phyloP scores from a whole-genome alignment of 2,329 filamentous ascomycete species.

The Mycosphaerella sp. region DNA sequence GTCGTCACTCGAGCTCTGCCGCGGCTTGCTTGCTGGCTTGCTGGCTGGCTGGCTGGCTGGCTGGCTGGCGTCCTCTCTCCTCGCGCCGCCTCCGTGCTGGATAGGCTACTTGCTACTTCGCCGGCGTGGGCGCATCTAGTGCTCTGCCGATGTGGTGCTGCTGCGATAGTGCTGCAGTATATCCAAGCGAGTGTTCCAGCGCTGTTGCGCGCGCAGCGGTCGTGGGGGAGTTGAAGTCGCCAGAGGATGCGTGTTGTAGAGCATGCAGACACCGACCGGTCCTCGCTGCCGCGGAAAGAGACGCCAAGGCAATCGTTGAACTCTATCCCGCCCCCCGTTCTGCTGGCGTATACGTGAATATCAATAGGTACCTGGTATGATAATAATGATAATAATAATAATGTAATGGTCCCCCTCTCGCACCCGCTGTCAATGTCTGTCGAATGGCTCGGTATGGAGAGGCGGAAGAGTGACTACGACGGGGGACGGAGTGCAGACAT shows the following conservation, averaged over 20 bases:
- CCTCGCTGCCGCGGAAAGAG: background rate
- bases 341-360: background rate
- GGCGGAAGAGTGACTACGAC: background rate
- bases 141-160: background rate
- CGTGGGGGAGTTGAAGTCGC: background rate
- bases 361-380: background rate
- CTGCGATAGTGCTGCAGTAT: background rate
- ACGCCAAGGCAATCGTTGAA: background rate
- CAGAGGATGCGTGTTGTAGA: background rate
- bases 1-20: background rate
- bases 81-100: conserved; percentile 3
- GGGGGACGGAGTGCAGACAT: background rate
- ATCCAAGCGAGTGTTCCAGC: conserved; percentile 9
- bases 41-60: background rate
- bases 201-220: conserved; percentile 7
- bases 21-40: background rate
- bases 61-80: conserved; percentile 2
- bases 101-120: background rate
- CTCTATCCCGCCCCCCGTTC: background rate
- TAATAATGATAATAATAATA: too few species aligned
- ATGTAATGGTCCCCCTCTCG: background rate
- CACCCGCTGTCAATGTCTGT: background rate
- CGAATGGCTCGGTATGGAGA: background rate
- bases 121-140: background rate
- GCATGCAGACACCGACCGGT: background rate